Evolutionary conservation across 768 basidiomycete genomes (phyloP), one percentile per base, ranked within the genome.

Genomic region (Boletellus ananas): DNA sequence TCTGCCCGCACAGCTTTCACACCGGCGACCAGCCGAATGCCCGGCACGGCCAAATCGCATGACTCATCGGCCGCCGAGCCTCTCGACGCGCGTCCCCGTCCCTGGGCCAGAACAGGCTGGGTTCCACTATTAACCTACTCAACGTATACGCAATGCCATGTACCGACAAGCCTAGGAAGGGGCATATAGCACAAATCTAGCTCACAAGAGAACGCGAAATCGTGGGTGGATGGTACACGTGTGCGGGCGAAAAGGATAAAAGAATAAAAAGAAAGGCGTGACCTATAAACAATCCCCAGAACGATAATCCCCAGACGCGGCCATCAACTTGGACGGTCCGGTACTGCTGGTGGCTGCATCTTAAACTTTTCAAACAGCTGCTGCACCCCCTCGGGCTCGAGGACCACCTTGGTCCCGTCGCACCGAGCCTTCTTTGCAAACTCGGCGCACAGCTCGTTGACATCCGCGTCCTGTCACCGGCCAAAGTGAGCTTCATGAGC

Each of bases 401-500:
- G 68, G 17, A 91, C 90, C 34, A 90, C 85, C 70, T 87, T 89
- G 23, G 81, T 82, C 34, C 90, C 90, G 52, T 91, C 90, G 60
- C 90, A 93, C 39, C 81, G 77, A 41, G 90, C 90, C 71, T 93
- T 92, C 61, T 68, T 78, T 40, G 87, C 79, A 62, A 93, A 90
- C 67, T 91, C 86, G 7, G 80, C 59, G 62, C 90, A 93, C 20
- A 93, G 72, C 42, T 85, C 78, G 58, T 85, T 88, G 50, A 92
- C 81, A 60, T 92, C 90, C 34, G 80, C 73, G 59, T 88, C 85
- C 84, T 90, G 50, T 45, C 25, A 21, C 37, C 21, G 17, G 45
- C 49, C 27, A 51, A 34, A 42, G 45, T 36, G 7, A 58, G 45
- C 25, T 14, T 20, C 12, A 29, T 34, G 43, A 8, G 37, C 12